phyloP scores from a whole-genome alignment of 1,284 basidiomycete species.

The Ustilago sp. region DNA sequence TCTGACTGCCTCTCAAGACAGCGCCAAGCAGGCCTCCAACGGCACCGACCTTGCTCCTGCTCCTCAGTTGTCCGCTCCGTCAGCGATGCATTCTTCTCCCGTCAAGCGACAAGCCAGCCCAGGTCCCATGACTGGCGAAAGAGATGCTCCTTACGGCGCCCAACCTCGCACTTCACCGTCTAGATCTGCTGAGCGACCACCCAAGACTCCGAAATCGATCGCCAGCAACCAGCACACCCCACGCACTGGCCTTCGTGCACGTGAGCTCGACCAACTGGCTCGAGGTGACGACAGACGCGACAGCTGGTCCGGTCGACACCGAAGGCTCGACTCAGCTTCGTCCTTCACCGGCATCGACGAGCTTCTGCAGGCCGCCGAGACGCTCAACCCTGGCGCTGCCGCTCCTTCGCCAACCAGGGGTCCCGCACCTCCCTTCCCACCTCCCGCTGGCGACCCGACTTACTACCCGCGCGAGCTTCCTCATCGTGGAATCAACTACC shows the following conservation, averaged over 20 bases:
- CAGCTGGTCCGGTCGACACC: slow-evolving; percentile 43
- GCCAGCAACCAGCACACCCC: slow-evolving; percentile 41
- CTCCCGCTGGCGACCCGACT: slow-evolving; percentile 19
- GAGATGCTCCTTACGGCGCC: slow-evolving; percentile 13
- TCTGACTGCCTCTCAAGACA: slow-evolving; percentile 32
- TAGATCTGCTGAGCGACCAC: slow-evolving; percentile 39
- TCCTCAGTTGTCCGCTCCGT: slow-evolving; percentile 24
- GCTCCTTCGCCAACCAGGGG: slow-evolving; percentile 35
- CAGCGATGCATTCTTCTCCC: slow-evolving; percentile 31
- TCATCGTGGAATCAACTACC: slow-evolving; percentile 34
- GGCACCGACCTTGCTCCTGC: slow-evolving; percentile 33
- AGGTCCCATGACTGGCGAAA: slow-evolving; percentile 40
- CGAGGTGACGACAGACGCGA: slow-evolving; percentile 41
- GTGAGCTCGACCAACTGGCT: slow-evolving; percentile 39
- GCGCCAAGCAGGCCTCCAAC: slow-evolving; percentile 5
- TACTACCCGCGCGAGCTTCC: slow-evolving; percentile 36
- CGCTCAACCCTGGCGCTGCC: slow-evolving; percentile 57
- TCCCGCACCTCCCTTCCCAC: slow-evolving; percentile 24
- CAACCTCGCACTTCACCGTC: slow-evolving; percentile 42
- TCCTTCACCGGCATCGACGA: slow-evolving; percentile 67
- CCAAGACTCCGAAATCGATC: slow-evolving; percentile 44
- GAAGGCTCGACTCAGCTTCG: slow-evolving; percentile 42
- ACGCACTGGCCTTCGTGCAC: slow-evolving; percentile 37
- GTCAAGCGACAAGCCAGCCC: slow-evolving; percentile 53
- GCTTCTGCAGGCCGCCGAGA: slow-evolving; percentile 67